A percentile compares a stretch with the other conserved stretches of the same genome.
Conservation (phyloP, 768 basidiomycete genomes). For the Plicaturopsis crispa region DNA sequence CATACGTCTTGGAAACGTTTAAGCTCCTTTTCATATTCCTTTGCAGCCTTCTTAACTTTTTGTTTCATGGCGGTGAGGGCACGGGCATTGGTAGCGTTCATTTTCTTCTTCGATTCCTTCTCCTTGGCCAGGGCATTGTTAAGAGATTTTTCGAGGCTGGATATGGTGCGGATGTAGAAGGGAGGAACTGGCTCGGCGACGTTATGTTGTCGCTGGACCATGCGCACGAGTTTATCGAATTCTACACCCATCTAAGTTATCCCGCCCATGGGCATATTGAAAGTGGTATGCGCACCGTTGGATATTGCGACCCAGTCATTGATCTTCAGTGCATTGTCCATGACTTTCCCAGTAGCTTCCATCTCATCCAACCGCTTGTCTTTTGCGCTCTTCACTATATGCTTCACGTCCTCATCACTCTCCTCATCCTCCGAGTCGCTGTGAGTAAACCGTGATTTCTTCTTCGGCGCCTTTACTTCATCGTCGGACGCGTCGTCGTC, state of each 20-base stretch:
- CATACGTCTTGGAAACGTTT: constrained; percentile 74
- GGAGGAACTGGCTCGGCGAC: constrained; percentile 81
- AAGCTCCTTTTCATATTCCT: constrained; percentile 81
- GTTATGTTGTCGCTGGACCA: constrained; percentile 84
- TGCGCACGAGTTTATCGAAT: constrained; percentile 90
- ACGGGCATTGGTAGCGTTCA: constrained; percentile 90
- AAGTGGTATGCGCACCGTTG: constrained; percentile 47
- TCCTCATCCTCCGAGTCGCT: constrained; percentile 43
- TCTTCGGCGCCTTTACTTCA: constrained; percentile 29
- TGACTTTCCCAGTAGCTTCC: constrained; percentile 83
- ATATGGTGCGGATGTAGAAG: constrained; percentile 72
- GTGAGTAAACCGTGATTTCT: constrained; percentile 32
- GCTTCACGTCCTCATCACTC: constrained; percentile 64
- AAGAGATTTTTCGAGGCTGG: constrained; percentile 69
- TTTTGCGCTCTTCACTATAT: constrained; percentile 77
- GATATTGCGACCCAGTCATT: constrained; percentile 95
- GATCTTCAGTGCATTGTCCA: constrained; percentile 93
- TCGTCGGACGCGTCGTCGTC: constrained; percentile 36
- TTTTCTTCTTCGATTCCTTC: constrained; percentile 92
- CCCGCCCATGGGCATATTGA: not conserved
- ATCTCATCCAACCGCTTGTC: constrained; percentile 93
- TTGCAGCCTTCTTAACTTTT: constrained; percentile 85
- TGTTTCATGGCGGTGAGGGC: constrained; percentile 98
- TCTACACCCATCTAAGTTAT: constrained; percentile 39
- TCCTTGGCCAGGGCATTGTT: constrained; percentile 72